A percentile compares a stretch with the other conserved stretches of the same genome.
Conservation (phyloP, 2,329 filamentous ascomycete genomes). For the Karstenula rhodostoma region DNA sequence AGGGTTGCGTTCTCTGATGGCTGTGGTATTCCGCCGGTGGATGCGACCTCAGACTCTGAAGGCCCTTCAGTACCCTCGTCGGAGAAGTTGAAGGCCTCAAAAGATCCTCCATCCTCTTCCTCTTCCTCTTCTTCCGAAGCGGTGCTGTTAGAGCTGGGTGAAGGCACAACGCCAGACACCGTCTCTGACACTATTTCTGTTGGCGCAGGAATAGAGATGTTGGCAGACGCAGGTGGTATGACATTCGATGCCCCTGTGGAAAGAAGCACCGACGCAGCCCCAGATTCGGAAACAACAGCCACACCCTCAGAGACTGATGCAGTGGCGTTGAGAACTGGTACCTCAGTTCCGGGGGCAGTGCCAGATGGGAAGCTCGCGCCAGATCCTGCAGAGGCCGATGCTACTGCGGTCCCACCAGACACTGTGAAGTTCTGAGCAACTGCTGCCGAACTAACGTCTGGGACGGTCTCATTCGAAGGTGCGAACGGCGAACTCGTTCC, state of each 20-base stretch:
- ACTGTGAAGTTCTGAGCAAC: slow-evolving; percentile 23
- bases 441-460: background rate
- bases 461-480: slow-evolving; percentile 1
- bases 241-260: slow-evolving; percentile 1
- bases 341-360: slow-evolving; percentile 8
- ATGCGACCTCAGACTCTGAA: slow-evolving; percentile 7
- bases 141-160: slow-evolving; percentile 9
- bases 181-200: slow-evolving; percentile 4
- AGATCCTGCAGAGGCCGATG: slow-evolving; percentile 14
- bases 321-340: background rate
- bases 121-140: slow-evolving; percentile 1
- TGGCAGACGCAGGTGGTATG: slow-evolving; percentile 5
- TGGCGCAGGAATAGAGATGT: slow-evolving; percentile 4
- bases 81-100: slow-evolving; percentile 1
- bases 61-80: slow-evolving; percentile 11
- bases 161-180: slow-evolving; percentile 3
- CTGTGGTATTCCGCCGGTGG: slow-evolving; percentile 11
- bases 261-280: background rate
- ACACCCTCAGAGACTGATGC: background rate
- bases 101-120: background rate
- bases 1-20: slow-evolving; percentile 9
- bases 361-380: slow-evolving; percentile 21
- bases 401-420: slow-evolving; percentile 20
- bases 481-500: slow-evolving; percentile 5
- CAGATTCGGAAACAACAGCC: background rate